These are phyloP conservation scores for Crucibulum laeve DNA, from an alignment of 768 basidiomycete genomes.

Conservation along the genomic window DNA sequence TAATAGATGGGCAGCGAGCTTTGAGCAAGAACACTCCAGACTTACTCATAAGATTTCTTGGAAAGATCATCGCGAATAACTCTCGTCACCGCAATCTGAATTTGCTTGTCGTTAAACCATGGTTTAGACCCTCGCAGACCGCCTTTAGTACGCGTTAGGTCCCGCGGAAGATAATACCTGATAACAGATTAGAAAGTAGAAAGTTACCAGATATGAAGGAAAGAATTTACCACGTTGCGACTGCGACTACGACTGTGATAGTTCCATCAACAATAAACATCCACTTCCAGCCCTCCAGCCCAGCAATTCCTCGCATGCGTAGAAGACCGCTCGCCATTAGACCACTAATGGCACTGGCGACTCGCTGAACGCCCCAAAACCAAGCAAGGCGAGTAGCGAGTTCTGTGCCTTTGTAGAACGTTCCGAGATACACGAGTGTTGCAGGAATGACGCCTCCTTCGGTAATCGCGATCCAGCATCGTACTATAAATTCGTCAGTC, in stretches of 20 bases:
- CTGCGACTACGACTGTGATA: slow-evolving; percentile 28
- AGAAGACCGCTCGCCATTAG: slow-evolving; percentile 36
- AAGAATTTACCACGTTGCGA: slow-evolving; percentile 23
- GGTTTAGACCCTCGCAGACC: slow-evolving; percentile 25
- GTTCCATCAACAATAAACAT: slow-evolving; percentile 35
- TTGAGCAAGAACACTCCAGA: not conserved
- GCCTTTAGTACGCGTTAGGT: slow-evolving; percentile 20
- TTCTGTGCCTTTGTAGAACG: not conserved
- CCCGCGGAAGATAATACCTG: slow-evolving; percentile 24
- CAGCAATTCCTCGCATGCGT: slow-evolving; percentile 26
- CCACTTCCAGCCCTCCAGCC: slow-evolving; percentile 38
- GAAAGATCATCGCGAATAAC: slow-evolving; percentile 32
- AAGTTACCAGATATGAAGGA: not conserved
- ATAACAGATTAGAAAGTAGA: not conserved
- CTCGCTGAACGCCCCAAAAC: slow-evolving; percentile 30
- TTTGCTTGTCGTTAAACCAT: slow-evolving; percentile 29
- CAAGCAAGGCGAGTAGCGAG: not conserved
- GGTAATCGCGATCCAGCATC: slow-evolving; percentile 35
- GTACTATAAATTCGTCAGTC: no score
- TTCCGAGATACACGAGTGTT: not conserved
- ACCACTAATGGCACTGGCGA: slow-evolving; percentile 34
- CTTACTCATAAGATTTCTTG: slow-evolving; percentile 31
- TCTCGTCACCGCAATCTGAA: slow-evolving; percentile 29
- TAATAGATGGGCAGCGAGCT: not conserved
- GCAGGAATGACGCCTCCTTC: slow-evolving; percentile 22